phyloP scores from a whole-genome alignment of 768 basidiomycete genomes.

The Dentipellis sp. region DNA sequence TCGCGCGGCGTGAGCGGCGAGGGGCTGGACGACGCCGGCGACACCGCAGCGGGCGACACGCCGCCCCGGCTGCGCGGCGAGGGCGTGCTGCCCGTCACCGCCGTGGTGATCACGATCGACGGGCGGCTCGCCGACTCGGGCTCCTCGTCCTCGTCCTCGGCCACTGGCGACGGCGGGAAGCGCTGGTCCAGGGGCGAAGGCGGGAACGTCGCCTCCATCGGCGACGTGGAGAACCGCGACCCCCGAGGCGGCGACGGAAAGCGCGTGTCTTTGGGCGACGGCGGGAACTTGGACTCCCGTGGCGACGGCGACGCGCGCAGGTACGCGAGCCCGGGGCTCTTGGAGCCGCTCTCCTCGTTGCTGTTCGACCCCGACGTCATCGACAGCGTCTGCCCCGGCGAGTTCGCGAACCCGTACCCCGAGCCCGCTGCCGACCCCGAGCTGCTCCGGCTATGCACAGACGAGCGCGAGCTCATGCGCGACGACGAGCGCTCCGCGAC shows the following conservation, averaged over 20 bases:
- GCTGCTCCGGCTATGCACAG: slow-evolving; percentile 2
- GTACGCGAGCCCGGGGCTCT: slow-evolving; percentile 3
- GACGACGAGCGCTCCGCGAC: not conserved
- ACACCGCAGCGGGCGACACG: not conserved
- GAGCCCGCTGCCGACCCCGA: not conserved
- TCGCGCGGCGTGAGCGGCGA: slow-evolving; percentile 18
- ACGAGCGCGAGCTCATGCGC: slow-evolving; percentile 1
- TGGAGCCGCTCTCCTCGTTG: slow-evolving; percentile 7
- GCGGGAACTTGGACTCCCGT: not conserved
- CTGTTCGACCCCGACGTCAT: slow-evolving; percentile 12
- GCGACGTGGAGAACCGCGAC: not conserved
- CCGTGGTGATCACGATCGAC: not conserved
- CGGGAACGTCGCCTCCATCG: not conserved
- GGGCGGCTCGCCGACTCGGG: not conserved
- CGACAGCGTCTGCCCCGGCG: slow-evolving; percentile 5
- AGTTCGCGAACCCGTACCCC: slow-evolving; percentile 6
- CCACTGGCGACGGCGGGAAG: no score
- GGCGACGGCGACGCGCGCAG: slow-evolving; percentile 6
- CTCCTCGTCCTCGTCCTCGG: not conserved
- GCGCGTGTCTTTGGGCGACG: not conserved
- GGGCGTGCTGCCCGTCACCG: not conserved
- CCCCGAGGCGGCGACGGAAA: no score
- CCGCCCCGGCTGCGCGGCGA: not conserved
- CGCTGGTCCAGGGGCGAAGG: no score
- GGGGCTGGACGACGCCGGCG: not conserved